Evolutionary conservation across 164 flowering plant genomes (phyloP), one percentile per base, ranked within the genome.

Genomic region (Stephania yunnanensis): DNA sequence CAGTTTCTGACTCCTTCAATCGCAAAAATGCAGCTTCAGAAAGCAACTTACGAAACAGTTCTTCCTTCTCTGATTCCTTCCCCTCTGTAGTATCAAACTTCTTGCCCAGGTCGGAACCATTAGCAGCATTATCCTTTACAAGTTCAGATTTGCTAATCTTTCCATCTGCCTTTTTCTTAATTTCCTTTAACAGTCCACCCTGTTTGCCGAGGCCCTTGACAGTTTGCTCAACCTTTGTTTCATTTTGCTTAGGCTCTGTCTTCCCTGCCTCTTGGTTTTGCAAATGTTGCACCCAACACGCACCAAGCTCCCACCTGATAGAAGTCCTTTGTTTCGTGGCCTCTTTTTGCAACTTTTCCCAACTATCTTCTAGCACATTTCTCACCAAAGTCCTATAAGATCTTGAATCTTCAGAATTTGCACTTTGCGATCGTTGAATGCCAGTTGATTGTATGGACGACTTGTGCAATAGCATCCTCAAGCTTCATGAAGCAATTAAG

Each of bases 151-250:
- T 88, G 78, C 53, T 73, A 70, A 55, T 85, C 77, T 75, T 85
- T 69, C 80, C 85, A 75, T 88, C 93, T 71, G 74, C 80, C 80
- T 86, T 92, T 85, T 89, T 94, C 86, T 89, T 92, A 70, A 92
- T 84, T 77, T 92, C 97, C 84, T 87, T 94, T 30, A 92, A 77
- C 71, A 94, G 81, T 65, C 92, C 97, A 36, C 97, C 97, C 77
- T 91, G 94, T 87, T 91, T 92, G n/a, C 98, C 98, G 68, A 94
- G 97, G 77, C 98, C 98, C 85, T 94, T 94, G 12, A 94, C 95
- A 66, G 87, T 81, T 58, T 89, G 92, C 83, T 94, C 97, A 77
- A 83, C 82, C 86, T 90, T 94, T 48, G 84, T 73, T 78, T 91
- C 91, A 71, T 82, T 61, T 83, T 90, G 91, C 80, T 89, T 88